Evolutionary conservation across 192 early-diverging fungal genomes (phyloP), one percentile per base, ranked within the genome.

Genomic region (Backusella luteola): DNA sequence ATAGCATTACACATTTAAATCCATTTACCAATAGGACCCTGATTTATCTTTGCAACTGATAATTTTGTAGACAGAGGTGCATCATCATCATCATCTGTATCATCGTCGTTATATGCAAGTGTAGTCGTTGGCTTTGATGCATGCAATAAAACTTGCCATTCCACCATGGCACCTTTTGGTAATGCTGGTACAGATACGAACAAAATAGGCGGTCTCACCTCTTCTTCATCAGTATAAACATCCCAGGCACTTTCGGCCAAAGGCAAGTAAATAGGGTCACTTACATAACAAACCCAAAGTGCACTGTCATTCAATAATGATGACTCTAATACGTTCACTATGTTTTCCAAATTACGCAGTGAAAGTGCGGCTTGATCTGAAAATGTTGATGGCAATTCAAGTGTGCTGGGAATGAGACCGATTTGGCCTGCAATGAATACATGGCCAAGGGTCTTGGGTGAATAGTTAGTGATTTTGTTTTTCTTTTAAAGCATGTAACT

Each of bases 351-450:
- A 66, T 90, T 90, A 14, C 85, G 84, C 66, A 92, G 75, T 21
- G 89, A 90, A 35, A 86, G 69, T 9, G 83, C 76, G 9, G 78
- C 78, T 78, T 93, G 89, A 15, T 82, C 78, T 17, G 82, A 71
- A 32, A 92, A 72, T 1, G 84, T 87, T 0, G 42, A 15, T 1
- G 91, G 91, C 29, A 95, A 74, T 49, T 83, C 73, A 79, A 95
- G 86, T 4, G 85, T 85, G 26, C 81, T 73, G 34, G 94, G 94
- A 39, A 92, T 81, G 44, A 95, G 85, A 9, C 92, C 93, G 70
- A 95, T 95, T 80, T 93, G 92, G 4, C 94, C 94, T 21, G 94
- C 92, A 66, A 94, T 84, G 78, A 84, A 92, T n/a, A 83, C 79
- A 77, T 91, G 90, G 46, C 88, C 86, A 8, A 79, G 71, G 53